phyloP scores from a whole-genome alignment of 1,139 yeast genomes.

The Kurtzmaniella quercitrusa region DNA sequence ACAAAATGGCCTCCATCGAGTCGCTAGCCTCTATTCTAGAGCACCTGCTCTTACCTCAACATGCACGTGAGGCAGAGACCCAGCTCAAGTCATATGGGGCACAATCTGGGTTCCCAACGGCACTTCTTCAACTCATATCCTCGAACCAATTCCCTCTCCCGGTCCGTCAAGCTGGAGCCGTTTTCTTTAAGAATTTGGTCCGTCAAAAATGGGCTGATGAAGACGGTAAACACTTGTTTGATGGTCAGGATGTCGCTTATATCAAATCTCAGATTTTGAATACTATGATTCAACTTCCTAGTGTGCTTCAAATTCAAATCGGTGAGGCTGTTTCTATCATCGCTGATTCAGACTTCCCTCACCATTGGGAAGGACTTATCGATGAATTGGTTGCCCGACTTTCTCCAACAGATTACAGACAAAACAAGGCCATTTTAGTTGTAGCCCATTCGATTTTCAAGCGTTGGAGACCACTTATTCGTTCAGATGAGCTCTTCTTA shows the following conservation, averaged over 20 bases:
- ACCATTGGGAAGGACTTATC: constrained; percentile 75
- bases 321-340: constrained; percentile 92
- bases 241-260: constrained; percentile 56
- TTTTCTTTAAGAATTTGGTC: constrained; percentile 85
- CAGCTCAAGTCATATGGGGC: constrained; percentile 58
- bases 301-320: constrained; percentile 74
- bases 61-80: constrained; percentile 60
- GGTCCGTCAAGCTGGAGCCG: constrained; percentile 80
- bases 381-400: constrained; percentile 72
- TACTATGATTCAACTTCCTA: constrained; percentile 78
- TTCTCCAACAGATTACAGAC: constrained; percentile 58
- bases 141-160: constrained; percentile 49
- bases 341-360: constrained; percentile 96
- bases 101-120: constrained; percentile 69
- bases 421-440: constrained; percentile 79
- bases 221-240: constrained; percentile 71
- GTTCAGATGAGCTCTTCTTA: constrained; percentile 83
- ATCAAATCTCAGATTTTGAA: constrained; percentile 76
- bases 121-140: constrained; percentile 75
- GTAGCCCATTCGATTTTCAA: constrained; percentile 96
- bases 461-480: constrained; percentile 92
- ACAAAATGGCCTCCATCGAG: constrained; percentile 36
- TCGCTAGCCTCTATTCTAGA: constrained; percentile 44
- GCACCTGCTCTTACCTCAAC: constrained; percentile 46
- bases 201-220: constrained; percentile 88